Evolutionary conservation across 495 filamentous ascomycete genomes (phyloP).

Genomic region (Pseudevernia furfuracea): DNA sequence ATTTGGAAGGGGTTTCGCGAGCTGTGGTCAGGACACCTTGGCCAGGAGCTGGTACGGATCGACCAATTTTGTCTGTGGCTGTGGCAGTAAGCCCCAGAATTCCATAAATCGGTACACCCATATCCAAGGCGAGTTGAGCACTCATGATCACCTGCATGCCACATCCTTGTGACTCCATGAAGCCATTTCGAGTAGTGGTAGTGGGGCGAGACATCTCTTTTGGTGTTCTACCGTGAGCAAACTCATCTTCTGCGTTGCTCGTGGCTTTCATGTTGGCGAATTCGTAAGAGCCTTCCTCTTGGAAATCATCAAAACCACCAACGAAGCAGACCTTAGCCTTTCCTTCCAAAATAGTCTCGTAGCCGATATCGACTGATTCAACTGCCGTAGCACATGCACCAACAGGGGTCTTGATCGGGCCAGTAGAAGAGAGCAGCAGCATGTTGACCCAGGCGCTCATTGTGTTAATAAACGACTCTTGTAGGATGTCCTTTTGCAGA

Average conservation of each 20-base stretch:
- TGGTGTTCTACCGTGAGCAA: constrained; percentile 89
- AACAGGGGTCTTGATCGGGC: constrained; percentile 96
- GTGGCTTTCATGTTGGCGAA: constrained; percentile 99
- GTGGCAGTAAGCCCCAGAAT: constrained; percentile 90
- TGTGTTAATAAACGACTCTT: constrained; percentile 99
- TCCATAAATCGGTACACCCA: constrained; percentile 97
- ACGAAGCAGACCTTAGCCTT: constrained; percentile 96
- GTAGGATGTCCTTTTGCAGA: constrained; percentile 97
- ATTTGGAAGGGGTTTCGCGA: constrained; percentile 80
- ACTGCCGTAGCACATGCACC: constrained; percentile 96
- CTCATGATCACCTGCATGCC: constrained; percentile 99
- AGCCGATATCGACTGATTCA: constrained; percentile 94
- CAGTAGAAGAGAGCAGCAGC: constrained; percentile 91
- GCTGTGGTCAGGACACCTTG: constrained; percentile 97
- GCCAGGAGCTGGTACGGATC: constrained; percentile 91
- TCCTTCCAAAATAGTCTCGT: constrained; percentile 94
- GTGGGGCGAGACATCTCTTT: constrained; percentile 97
- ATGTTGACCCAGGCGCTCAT: constrained; percentile 99
- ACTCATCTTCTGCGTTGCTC: constrained; percentile 91
- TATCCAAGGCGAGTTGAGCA: constrained; percentile 88
- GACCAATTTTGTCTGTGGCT: constrained; percentile 98
- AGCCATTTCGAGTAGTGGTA: constrained; percentile 91
- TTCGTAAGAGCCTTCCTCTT: constrained; percentile 97
- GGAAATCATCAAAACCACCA: constrained; percentile 98
- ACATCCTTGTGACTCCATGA: constrained; percentile 99